Base-by-base conservation (phyloP, 192 early-diverging fungal genomes). In the Linnemannia exigua region DNA sequence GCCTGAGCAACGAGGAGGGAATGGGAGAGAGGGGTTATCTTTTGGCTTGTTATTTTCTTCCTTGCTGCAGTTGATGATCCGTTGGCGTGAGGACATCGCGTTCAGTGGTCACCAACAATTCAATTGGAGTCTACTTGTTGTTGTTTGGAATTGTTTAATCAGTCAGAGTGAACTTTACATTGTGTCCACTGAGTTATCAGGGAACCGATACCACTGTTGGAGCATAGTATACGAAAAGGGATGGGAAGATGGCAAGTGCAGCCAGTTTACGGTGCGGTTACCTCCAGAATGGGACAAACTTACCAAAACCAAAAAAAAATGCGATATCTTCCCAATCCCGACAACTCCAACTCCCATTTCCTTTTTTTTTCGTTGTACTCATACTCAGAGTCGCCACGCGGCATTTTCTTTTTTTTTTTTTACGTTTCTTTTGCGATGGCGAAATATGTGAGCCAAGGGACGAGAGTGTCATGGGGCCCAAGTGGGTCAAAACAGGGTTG, bases 361-460 rank as follows among this genome's bases (percentile, higher is more conserved):
- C 5, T 5, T 54, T 58, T 54, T 63, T 63, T 63, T 63, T 31
- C 58, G 58, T 63, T 63, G 8, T 33, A 63, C 31, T 63, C 58
- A 63, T 33, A 63, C 31, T 63, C 58, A 63, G 58, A 63, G 58
- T 25, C n/a, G 28, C 58, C 58, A 63, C 58, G 58, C 58, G 58
- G 58, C 58, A 63, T n/a, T 54, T 54, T 54, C 31, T 61, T 63
- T 63, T 63, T 63, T 22, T 63, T 63, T 31, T 22, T 63, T 31
- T 63, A n/a, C n/a, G n/a, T n/a, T n/a, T n/a, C n/a, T 17, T 17
- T 17, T 63, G 12, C 54, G 11, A 61, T 61, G 54, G 25, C 54
- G 54, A 61, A 28, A 61, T 61, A 61, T 61, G 25, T 61, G 54
- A 61, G 54, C 54, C n/a, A 63, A 63, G 25, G 28, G 22, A 31